Base-by-base conservation (phyloP, 2,329 filamentous ascomycete genomes). In the Dendryphion nanum region DNA sequence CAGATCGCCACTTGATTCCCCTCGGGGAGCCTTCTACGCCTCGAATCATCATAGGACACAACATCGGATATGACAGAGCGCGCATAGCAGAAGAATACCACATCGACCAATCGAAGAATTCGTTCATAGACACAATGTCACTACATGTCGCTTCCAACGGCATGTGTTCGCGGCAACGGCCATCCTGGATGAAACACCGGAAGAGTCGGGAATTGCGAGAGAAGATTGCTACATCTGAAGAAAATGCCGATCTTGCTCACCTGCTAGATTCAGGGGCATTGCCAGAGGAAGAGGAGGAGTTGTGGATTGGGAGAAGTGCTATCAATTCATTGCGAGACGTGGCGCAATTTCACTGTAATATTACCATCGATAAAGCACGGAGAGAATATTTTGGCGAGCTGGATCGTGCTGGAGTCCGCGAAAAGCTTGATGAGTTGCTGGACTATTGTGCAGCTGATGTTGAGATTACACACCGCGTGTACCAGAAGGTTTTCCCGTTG, bases 361-460 rank as follows among this genome's bases (percentile, higher is more conserved):
- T 95, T 37, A 83, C 85, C 3, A 89, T 98, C 41, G 91, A 98
- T 69, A 98, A 98, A 70, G 78, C 85, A 3, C 76, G 83, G 33
- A 81, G 93, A 49, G 84, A 97, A 59, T 83, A 89, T 47, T 97
- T 98, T 65, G 86, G 89, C 16, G 84, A 86, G 51, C 74, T 94
- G 18, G 83, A 91, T 60, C 80, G 87, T 6, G 70, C 77, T 2
- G 86, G 82, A 1, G 77, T 97, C 6, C 40, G 81, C 8, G 77
- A 66, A 6, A 87, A 85, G 54, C 69, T 97, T 13, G 86, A 95
- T 32, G 81, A 90, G 44, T 76, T 98, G 7, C 70, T 98, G 33
- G 85, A 94, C 59, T 98, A 98, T 66, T 98, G 93, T 61, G 93
- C 93, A 10, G 87, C 88, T 1, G 93, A 98, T 69, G 93, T 98